Percentiles rank a stretch among this genome's conserved stretches.
These are phyloP conservation scores for Inonotus obliquus DNA, from an alignment of 1,284 basidiomycete species.

Conservation along the genomic window DNA sequence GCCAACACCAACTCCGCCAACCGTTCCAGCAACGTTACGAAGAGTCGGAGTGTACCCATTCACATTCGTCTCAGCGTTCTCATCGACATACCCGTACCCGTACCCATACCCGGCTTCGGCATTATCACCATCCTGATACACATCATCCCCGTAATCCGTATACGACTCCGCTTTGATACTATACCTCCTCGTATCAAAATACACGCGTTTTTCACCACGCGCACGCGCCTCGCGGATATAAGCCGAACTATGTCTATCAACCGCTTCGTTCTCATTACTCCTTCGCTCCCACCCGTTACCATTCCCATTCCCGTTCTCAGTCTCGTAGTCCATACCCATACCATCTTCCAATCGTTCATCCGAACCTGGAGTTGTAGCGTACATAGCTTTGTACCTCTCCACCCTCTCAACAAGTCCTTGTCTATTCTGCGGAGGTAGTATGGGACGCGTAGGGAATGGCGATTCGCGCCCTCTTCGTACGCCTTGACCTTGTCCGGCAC, in stretches of 20 bases:
- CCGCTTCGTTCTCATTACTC: neutral
- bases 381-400: conserved; percentile 1
- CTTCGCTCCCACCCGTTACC: no score
- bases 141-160: neutral
- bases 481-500: neutral
- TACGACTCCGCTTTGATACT: neutral
- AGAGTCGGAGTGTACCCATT: neutral
- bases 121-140: neutral
- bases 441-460: conserved; percentile 16
- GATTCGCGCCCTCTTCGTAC: conserved; percentile 14
- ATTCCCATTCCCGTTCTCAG: neutral
- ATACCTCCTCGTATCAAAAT: neutral
- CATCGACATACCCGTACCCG: neutral
- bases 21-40: neutral
- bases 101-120: neutral
- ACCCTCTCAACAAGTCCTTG: conserved; percentile 8
- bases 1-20: neutral
- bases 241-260: conserved; percentile 13
- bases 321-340: neutral
- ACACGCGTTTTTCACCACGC: conserved; percentile 17
- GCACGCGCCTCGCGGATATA: conserved; percentile 16
- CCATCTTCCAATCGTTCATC: neutral
- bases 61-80: no score
- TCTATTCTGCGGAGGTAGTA: conserved; percentile 15
- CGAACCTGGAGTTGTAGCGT: neutral